These are phyloP conservation scores for Thuja plicata DNA, from an alignment of 83 land plant species.

Conservation along the genomic window DNA sequence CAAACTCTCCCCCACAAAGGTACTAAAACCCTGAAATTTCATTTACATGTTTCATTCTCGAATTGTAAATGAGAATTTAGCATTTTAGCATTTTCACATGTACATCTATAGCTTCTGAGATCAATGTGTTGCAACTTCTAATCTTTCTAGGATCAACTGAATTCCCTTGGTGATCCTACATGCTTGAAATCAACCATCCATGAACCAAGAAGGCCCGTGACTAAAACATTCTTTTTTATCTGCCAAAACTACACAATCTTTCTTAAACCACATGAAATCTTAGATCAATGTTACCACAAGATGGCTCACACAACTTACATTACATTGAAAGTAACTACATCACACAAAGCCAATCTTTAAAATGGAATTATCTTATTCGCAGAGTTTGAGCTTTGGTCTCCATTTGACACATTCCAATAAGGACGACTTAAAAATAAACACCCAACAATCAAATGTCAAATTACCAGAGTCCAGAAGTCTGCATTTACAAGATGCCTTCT, in stretches of 20 bases:
- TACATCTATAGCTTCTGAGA: not conserved
- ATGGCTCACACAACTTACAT: not conserved
- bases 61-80: not conserved
- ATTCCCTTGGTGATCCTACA: not conserved
- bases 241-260: not conserved
- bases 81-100: not conserved
- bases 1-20: not conserved
- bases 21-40: not conserved
- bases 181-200: not conserved
- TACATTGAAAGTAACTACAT: not conserved
- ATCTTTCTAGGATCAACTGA: not conserved
- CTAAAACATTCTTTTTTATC: not conserved
- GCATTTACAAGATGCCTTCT: not conserved
- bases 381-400: not conserved
- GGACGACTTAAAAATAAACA: not conserved
- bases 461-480: not conserved
- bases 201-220: not conserved
- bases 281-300: not conserved
- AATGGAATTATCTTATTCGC: not conserved
- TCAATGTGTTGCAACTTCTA: not conserved
- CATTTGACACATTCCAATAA: not conserved
- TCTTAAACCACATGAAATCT: not conserved
- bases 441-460: not conserved
- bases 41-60: not conserved
- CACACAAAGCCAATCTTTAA: not conserved